Base-by-base conservation (phyloP, 805 yeast species). In the Yamadazyma scolyti region DNA sequence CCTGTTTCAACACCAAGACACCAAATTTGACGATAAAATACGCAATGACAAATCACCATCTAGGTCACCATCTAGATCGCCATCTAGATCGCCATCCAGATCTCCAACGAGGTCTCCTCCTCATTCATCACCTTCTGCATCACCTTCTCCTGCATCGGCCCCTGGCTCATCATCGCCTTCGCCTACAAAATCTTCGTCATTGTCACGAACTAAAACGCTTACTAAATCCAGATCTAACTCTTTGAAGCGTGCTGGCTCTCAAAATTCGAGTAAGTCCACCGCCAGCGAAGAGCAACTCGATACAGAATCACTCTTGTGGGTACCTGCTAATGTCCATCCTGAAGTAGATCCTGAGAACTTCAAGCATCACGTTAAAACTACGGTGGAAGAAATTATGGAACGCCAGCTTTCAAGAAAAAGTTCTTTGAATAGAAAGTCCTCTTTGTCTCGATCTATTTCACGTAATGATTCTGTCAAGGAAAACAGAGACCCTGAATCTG, bases 271-370 rank as follows among this genome's bases (percentile, higher is more conserved):
- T 12, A 54, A 48, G 28, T 47, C 52, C 6, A 49, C 46, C 16
- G 48, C 42, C 15, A 31, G 24, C 9, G 58, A 50, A 15, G 47
- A 28, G 16, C 43, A 35, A 31, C 36, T 37, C 9, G 46, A 38
- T 17, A 34, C 45, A 5, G 28, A 72, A 28, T 62, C 74, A 35
- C 58, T 84, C 19, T 62, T 90, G 32, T 90, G 98, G 98, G 97
- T 93, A 1, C 97, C 97, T 0, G 98, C 97, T 2, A 78, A 77
- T 40, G 69, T 87, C 22, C 98, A 93, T 54, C 97, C 97, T 1
- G 90, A 84, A 47, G 73, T 90, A n/a, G 89, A 94, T 16, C 97
- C 97, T 2, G 94, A 85, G 47, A 86, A 84, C 46, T 82, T 78
- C 59, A 65, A 78, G 42, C 73, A 71, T 42, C 82, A 82, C 49